Base-by-base conservation (phyloP, 768 basidiomycete genomes). In the Phallus indusiatus region DNA sequence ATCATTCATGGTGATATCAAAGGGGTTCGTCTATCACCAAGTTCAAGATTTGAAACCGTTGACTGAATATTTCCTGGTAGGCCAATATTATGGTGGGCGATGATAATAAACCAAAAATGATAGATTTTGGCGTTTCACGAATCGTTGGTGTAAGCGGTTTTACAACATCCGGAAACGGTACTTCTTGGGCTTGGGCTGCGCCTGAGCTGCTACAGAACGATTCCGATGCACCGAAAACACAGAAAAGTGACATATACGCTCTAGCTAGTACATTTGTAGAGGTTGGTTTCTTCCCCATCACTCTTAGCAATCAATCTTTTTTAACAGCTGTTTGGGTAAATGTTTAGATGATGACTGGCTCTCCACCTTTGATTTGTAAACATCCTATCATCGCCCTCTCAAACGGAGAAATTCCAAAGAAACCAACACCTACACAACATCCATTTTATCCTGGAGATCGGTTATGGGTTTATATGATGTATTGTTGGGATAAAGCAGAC, bases 1-100 rank as follows among this genome's bases (percentile, higher is more conserved):
- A 22, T 56, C 18, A 48, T 56, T 6, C 55, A 56, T 18, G 55
- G 55, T 21, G 55, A 56, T 18, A 56, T 56, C 33, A 56, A 56
- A 48, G 55, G 55, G 9, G 55, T 55, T 55, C 4, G 54, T 56
- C 8, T 22, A 20, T 47, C 47, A 2, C 47, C 24, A n/a, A n/a
- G n/a, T 28, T 18, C n/a, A 8, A 47, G 2, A 42, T 21, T 12
- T n/a, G 9, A 24, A 21, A 46, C 22, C 37, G 46, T 47, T n/a
- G 7, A 17, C n/a, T 9, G 1, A 17, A 48, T 14, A 2, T 20
- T 21, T 10, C 42, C 12, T 2, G 4, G 3, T 28, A 56, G 55
- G 22, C 55, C 6, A 56, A 56, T 35, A 47, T 56, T 33, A 56
- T 56, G 55, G 55, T 56, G n/a, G 55, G 47, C 46, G 47, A 56